Evolutionary conservation across 2,329 filamentous ascomycete species (phyloP).

Genomic region (Neonectria punicea): DNA sequence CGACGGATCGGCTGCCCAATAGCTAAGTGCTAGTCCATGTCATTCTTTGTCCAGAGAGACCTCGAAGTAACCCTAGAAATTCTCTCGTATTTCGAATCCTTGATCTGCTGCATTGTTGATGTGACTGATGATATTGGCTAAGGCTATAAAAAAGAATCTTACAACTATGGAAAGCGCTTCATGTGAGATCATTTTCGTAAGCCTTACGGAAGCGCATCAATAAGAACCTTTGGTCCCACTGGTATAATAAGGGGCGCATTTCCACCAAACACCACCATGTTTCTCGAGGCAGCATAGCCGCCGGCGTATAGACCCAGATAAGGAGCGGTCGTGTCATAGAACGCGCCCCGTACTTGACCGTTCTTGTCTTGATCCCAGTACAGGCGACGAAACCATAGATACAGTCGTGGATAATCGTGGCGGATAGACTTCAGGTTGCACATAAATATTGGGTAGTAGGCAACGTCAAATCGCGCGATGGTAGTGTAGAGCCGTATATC

Average conservation of each 20-base stretch:
- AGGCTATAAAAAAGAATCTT: too few species aligned
- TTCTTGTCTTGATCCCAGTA: constrained; percentile 70
- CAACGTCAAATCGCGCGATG: constrained; percentile 74
- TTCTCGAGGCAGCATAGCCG: constrained; percentile 6
- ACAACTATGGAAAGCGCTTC: too few species aligned
- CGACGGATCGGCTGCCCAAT: too few species aligned
- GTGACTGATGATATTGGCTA: too few species aligned
- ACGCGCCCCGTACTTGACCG: constrained; percentile 8
- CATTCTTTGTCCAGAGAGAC: too few species aligned
- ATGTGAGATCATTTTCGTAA: neutral
- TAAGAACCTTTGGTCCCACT: constrained; percentile 8
- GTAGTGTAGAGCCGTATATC: constrained; percentile 76
- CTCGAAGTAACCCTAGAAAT: too few species aligned
- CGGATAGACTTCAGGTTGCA: constrained; percentile 73
- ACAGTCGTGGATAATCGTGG: constrained; percentile 72
- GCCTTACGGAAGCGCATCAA: constrained; percentile 4
- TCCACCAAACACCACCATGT: constrained; percentile 7
- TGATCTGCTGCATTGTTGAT: too few species aligned
- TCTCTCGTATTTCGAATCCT: too few species aligned
- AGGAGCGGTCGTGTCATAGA: constrained; percentile 13
- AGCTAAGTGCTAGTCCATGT: too few species aligned
- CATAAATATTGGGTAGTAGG: constrained; percentile 73
- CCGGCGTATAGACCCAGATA: neutral
- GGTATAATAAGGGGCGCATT: constrained; percentile 11
- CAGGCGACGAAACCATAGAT: constrained; percentile 74